phyloP scores from a whole-genome alignment of 2,329 filamentous ascomycete species.

The Ceratocystis destructans region DNA sequence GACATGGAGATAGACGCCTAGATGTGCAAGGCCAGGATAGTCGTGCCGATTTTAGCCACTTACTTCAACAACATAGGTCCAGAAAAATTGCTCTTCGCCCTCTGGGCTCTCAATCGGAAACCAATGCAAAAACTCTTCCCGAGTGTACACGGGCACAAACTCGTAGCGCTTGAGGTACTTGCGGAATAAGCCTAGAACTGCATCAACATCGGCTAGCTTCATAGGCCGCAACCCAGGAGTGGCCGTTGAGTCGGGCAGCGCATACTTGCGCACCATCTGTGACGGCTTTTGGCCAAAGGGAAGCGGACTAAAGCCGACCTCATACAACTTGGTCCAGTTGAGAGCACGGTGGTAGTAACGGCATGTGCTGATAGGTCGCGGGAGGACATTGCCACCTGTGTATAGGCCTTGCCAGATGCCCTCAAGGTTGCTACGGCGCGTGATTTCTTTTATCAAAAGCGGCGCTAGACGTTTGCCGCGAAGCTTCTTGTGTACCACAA shows the following conservation, averaged over 20 bases:
- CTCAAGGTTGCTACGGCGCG: constrained; percentile 72
- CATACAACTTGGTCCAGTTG: constrained; percentile 92
- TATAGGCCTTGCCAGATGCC: constrained; percentile 92
- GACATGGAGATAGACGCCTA: neutral
- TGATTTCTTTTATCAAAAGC: constrained; percentile 95
- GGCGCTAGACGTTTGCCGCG: constrained; percentile 84
- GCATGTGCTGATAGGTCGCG: constrained; percentile 82
- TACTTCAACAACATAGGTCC: constrained; percentile 82
- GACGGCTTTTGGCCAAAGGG: constrained; percentile 71
- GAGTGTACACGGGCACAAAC: constrained; percentile 67
- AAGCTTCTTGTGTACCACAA: constrained; percentile 96
- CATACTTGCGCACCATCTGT: constrained; percentile 75
- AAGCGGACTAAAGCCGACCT: constrained; percentile 84
- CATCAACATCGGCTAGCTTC: constrained; percentile 62
- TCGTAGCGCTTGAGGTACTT: constrained; percentile 70
- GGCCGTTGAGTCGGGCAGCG: constrained; percentile 58
- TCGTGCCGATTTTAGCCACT: constrained; percentile 18
- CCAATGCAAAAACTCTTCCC: constrained; percentile 79
- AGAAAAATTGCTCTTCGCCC: constrained; percentile 67
- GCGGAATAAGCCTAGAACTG: constrained; percentile 58
- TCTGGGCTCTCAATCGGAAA: constrained; percentile 51
- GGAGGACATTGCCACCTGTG: constrained; percentile 81
- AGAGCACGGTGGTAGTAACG: constrained; percentile 90
- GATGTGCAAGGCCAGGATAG: neutral
- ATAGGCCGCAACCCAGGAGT: constrained; percentile 68